Conservation (phyloP, 371 early-diverging fungal genomes). For the Syncephalis plumigaleata region DNA sequence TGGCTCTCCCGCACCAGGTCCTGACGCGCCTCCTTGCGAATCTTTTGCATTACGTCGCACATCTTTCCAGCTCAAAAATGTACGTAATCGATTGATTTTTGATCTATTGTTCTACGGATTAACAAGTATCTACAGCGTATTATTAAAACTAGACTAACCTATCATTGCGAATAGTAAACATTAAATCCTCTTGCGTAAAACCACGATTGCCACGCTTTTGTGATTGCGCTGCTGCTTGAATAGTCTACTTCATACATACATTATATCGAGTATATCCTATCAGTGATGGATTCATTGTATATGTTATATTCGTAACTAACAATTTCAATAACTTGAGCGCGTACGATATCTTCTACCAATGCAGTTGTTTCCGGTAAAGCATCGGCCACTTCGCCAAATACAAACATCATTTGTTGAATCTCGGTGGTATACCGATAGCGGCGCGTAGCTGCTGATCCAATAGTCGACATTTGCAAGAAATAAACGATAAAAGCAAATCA, state of each 20-base stretch:
- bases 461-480: neutral
- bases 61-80: constrained; percentile 91
- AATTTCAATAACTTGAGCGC: constrained; percentile 87
- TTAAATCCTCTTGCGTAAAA: constrained; percentile 81
- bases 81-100: constrained; percentile 77
- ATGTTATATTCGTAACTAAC: constrained; percentile 21
- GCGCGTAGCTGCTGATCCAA: neutral
- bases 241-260: no score
- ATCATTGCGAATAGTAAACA: constrained; percentile 92
- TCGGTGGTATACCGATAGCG: constrained; percentile 40
- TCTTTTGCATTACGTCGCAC: constrained; percentile 83
- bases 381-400: constrained; percentile 87
- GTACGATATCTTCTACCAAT: constrained; percentile 85
- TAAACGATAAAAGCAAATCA: neutral
- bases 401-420: constrained; percentile 97
- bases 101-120: constrained; percentile 10
- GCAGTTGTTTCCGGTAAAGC: constrained; percentile 71
- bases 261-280: no score
- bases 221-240: constrained; percentile 73
- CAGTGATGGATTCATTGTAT: no score
- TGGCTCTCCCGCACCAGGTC: constrained; percentile 19
- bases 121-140: no score
- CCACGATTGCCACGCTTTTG: constrained; percentile 63
- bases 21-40: constrained; percentile 26
- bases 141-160: constrained; percentile 10